phyloP scores from a whole-genome alignment of 805 yeast species.

The Limtongozyma cylindracea region DNA sequence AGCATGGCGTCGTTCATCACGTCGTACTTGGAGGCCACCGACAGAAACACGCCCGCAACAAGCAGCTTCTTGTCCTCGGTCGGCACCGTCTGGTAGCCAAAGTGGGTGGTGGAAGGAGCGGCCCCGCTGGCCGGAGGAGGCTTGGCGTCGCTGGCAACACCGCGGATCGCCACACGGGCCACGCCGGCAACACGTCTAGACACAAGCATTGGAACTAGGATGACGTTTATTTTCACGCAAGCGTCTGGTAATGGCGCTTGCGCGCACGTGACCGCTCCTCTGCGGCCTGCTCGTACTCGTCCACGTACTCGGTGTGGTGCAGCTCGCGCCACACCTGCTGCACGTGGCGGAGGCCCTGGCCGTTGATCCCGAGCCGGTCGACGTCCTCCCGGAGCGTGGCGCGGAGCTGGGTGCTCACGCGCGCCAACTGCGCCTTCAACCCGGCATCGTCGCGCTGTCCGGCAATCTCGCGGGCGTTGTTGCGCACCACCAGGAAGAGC shows the following conservation, averaged over 20 bases:
- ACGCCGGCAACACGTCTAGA: background rate
- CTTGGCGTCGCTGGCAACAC: background rate
- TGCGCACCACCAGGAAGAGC: constrained; percentile 44
- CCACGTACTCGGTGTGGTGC: constrained; percentile 54
- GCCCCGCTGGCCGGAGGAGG: background rate
- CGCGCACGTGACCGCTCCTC: constrained; percentile 27
- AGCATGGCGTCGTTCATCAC: constrained; percentile 98
- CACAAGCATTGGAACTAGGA: background rate
- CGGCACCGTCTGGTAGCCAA: constrained; percentile 71
- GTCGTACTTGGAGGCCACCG: constrained; percentile 87
- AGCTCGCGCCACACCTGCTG: constrained; percentile 56
- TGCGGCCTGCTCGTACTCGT: constrained; percentile 28
- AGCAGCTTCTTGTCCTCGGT: constrained; percentile 59
- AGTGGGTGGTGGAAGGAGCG: constrained; percentile 29
- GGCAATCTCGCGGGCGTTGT: constrained; percentile 60
- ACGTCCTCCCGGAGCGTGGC: constrained; percentile 21
- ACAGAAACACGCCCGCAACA: constrained; percentile 74
- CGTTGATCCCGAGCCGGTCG: constrained; percentile 53
- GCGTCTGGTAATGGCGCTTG: constrained; percentile 31
- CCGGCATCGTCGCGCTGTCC: constrained; percentile 36
- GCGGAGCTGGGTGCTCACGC: constrained; percentile 39
- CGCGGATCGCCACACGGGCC: background rate
- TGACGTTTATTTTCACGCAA: background rate
- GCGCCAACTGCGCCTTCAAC: constrained; percentile 36
- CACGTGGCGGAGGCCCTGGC: constrained; percentile 56